Percentiles rank a stretch among this genome's conserved stretches.
Conservation (phyloP, 179 eudicot genomes). For the Spinacia oleracea region DNA sequence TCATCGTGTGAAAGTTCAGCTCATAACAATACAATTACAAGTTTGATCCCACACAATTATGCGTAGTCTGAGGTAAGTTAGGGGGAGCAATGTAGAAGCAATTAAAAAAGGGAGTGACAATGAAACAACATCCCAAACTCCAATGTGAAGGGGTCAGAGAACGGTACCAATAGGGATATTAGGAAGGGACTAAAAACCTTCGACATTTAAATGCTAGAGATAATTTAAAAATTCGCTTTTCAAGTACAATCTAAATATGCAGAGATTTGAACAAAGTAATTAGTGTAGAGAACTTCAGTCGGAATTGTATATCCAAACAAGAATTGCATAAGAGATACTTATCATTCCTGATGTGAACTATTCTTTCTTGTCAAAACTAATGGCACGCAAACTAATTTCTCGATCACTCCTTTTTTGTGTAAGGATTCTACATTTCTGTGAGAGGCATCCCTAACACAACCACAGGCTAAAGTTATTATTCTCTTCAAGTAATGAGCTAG, state of each 20-base stretch:
- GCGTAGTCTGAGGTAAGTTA: no score
- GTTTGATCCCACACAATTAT: no score
- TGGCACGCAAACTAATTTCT: conserved; percentile 36
- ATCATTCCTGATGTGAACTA: conserved; percentile 43
- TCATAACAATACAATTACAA: no score
- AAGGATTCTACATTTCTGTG: conserved; percentile 40
- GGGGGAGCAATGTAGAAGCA: no score
- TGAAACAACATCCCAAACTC: no score
- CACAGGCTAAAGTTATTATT: conserved; percentile 35
- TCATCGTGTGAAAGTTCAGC: no score
- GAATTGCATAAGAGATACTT: conserved; percentile 22
- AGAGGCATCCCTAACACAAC: conserved; percentile 40
- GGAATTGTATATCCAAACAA: no score
- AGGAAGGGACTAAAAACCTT: not conserved
- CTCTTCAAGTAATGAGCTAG: conserved; percentile 50
- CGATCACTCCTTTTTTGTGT: conserved; percentile 39
- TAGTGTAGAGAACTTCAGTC: not conserved
- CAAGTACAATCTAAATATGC: not conserved
- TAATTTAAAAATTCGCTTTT: not conserved
- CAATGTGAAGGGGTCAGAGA: not conserved
- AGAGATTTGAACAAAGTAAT: not conserved
- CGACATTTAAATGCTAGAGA: not conserved
- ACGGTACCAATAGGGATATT: not conserved
- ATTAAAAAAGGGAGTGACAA: no score
- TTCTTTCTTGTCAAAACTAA: conserved; percentile 55